These are phyloP conservation scores for Auxenochlorella protothecoides DNA, from an alignment of 139 green algal species.

Conservation along the genomic window DNA sequence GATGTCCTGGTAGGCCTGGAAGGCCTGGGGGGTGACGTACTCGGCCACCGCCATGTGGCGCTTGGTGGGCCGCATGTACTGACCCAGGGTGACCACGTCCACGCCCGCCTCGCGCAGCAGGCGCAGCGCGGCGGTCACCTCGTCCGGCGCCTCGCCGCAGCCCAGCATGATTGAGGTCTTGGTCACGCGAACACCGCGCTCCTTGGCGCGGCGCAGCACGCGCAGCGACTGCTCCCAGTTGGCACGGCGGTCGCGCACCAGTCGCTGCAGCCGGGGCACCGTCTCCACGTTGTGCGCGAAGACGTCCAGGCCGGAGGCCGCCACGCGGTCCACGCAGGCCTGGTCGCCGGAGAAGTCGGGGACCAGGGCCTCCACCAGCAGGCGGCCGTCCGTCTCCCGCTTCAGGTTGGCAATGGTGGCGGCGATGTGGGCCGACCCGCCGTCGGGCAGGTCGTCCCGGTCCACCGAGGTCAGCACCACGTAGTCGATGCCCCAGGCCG, in stretches of 20 bases:
- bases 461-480: constrained; percentile 97
- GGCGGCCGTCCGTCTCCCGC: constrained; percentile 38
- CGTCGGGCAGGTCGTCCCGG: constrained; percentile 90
- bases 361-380: constrained; percentile 93
- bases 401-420: constrained; percentile 73
- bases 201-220: constrained; percentile 80
- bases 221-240: constrained; percentile 80
- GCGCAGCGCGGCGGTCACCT: constrained; percentile 65
- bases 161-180: constrained; percentile 99
- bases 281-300: constrained; percentile 99
- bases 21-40: constrained; percentile 95
- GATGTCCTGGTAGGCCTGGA: constrained; percentile 66
- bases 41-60: constrained; percentile 94
- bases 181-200: constrained; percentile 60
- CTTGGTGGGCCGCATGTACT: constrained; percentile 99
- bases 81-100: constrained; percentile 89
- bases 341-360: constrained; percentile 83
- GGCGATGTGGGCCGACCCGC: constrained; percentile 78
- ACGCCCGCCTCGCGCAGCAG: constrained; percentile 24
- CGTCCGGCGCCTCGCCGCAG: constrained; percentile 78
- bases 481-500: constrained; percentile 93
- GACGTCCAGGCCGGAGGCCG: constrained; percentile 84
- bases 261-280: constrained; percentile 77
- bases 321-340: constrained; percentile 52
- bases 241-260: constrained; percentile 43